phyloP scores from a whole-genome alignment of 106 monocot genomes.

The Alisma plantagoaquatica region DNA sequence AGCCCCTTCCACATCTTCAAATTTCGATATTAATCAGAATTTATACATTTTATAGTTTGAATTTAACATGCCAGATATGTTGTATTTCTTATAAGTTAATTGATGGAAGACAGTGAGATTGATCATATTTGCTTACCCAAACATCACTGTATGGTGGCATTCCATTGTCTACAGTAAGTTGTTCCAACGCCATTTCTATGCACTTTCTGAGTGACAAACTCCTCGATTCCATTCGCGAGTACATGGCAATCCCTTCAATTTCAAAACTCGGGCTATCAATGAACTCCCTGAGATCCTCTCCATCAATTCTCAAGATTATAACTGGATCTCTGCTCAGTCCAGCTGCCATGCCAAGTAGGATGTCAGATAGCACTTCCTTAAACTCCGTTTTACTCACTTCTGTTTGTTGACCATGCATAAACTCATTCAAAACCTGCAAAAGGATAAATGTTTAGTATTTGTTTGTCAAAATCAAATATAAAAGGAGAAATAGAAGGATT shows the following conservation, averaged over 20 bases:
- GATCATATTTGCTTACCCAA: no score
- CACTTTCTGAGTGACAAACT: slow-evolving; percentile 29
- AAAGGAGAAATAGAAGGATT: no score
- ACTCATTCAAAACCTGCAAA: slow-evolving; percentile 60
- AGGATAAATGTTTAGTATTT: no score
- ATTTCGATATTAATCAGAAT: no score
- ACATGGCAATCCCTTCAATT: slow-evolving; percentile 39
- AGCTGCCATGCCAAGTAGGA: slow-evolving; percentile 80
- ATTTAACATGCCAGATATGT: no score
- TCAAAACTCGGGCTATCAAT: slow-evolving; percentile 53
- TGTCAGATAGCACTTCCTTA: slow-evolving; percentile 71
- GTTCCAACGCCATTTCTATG: slow-evolving; percentile 34
- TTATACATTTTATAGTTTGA: no score
- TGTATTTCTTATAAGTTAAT: no score
- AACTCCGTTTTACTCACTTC: slow-evolving; percentile 83
- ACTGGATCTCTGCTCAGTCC: slow-evolving; percentile 90
- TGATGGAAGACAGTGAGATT: no score
- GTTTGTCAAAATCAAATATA: no score
- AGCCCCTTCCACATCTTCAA: no score
- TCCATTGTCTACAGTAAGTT: slow-evolving; percentile 64
- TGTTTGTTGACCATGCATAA: slow-evolving; percentile 65
- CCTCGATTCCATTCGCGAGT: slow-evolving; percentile 34
- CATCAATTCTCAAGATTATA: slow-evolving; percentile 87
- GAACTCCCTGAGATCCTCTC: slow-evolving; percentile 73
- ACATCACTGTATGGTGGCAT: slow-evolving; percentile 80